A percentile compares a stretch with the other conserved stretches of the same genome.
These are phyloP conservation scores for Cladobotryum protrusum DNA, from an alignment of 2,329 filamentous ascomycete species.

Conservation along the genomic window DNA sequence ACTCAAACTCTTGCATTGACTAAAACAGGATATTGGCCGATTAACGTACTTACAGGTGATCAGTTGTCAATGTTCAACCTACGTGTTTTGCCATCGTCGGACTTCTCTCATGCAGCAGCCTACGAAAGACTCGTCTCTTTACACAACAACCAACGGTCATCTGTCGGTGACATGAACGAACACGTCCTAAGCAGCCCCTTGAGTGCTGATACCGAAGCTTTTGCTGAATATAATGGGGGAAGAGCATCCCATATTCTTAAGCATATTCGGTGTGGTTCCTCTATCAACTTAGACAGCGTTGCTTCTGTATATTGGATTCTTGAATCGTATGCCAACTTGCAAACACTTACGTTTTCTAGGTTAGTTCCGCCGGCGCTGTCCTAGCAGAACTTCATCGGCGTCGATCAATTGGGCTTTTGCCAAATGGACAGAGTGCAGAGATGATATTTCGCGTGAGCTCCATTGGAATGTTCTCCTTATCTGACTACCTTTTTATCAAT, in stretches of 20 bases:
- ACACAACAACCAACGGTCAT: neutral
- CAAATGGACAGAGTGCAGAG: constrained; percentile 49
- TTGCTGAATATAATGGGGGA: constrained; percentile 33
- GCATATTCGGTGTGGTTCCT: constrained; percentile 61
- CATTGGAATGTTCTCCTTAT: constrained; percentile 70
- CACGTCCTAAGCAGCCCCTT: constrained; percentile 10
- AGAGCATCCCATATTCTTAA: constrained; percentile 50
- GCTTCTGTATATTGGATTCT: constrained; percentile 48
- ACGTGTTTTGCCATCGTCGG: constrained; percentile 61
- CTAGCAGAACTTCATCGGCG: constrained; percentile 68
- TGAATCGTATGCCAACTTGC: neutral
- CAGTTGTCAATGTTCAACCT: constrained; percentile 34
- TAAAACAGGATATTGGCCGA: constrained; percentile 4
- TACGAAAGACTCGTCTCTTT: constrained; percentile 50
- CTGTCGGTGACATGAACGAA: too few relatives aligned
- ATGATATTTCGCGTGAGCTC: constrained; percentile 50
- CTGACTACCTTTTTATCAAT: constrained; percentile 67
- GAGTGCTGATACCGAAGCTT: constrained; percentile 22
- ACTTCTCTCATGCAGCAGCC: constrained; percentile 65
- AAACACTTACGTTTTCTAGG: constrained; percentile 30
- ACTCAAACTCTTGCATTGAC: neutral
- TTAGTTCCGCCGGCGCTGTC: constrained; percentile 83
- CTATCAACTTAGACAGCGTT: constrained; percentile 66
- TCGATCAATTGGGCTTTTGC: constrained; percentile 52
- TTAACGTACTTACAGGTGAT: neutral